phyloP scores from a whole-genome alignment of 768 basidiomycete species.

The Cubamyces sp. region DNA sequence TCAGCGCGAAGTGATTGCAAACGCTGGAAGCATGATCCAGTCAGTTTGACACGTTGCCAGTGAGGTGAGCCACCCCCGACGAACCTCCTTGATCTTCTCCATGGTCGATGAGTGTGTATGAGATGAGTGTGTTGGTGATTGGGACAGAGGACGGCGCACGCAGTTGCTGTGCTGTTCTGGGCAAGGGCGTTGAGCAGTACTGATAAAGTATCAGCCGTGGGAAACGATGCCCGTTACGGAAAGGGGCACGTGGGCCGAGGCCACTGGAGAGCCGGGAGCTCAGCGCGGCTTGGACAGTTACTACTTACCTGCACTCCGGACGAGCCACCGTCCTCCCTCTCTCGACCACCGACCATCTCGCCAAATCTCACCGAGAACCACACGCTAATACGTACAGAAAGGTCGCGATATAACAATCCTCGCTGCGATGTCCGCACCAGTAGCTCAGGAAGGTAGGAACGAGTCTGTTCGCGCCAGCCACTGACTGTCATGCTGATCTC shows the following conservation, averaged over 20 bases:
- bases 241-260: slow-evolving; percentile 20
- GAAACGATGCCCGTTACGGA: slow-evolving; percentile 33
- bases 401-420: not conserved
- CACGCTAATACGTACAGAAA: not conserved
- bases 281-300: slow-evolving; percentile 1
- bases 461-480: slow-evolving; percentile 27
- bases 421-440: slow-evolving; percentile 61
- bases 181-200: slow-evolving; percentile 31
- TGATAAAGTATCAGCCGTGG: slow-evolving; percentile 39
- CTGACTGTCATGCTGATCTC: slow-evolving; percentile 26
- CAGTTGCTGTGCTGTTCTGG: slow-evolving; percentile 30
- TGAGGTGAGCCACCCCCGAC: not conserved
- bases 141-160: slow-evolving; percentile 16
- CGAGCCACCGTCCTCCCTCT: slow-evolving; percentile 19
- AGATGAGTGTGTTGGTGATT: slow-evolving; percentile 21
- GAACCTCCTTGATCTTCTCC: slow-evolving; percentile 55
- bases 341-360: slow-evolving; percentile 9
- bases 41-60: not conserved
- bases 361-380: not conserved
- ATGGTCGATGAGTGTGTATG: slow-evolving; percentile 36
- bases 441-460: slow-evolving; percentile 77
- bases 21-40: slow-evolving; percentile 51
- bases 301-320: not conserved
- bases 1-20: slow-evolving; percentile 77
- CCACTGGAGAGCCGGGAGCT: not conserved